phyloP scores from a whole-genome alignment of 345 rosid genomes.

The Linum tenue region DNA sequence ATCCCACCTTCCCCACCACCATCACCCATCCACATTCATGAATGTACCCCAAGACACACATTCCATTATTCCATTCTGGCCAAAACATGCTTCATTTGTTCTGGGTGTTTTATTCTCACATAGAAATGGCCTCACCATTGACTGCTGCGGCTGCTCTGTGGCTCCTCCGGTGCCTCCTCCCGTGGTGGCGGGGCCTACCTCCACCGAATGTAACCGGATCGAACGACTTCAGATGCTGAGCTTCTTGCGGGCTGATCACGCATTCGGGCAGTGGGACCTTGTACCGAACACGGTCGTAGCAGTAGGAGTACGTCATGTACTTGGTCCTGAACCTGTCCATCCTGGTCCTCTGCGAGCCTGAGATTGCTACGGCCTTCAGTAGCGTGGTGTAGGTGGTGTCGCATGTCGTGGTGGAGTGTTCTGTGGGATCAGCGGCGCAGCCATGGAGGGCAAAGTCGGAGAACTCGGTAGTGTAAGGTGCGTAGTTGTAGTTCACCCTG shows the following conservation, averaged over 20 bases:
- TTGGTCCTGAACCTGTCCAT: slow-evolving; percentile 65
- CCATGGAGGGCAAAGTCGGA: slow-evolving; percentile 74
- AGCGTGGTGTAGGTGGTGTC: slow-evolving; percentile 28
- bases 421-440: slow-evolving; percentile 74
- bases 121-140: background rate
- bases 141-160: slow-evolving; percentile 15
- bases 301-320: slow-evolving; percentile 84
- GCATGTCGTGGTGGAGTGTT: slow-evolving; percentile 41
- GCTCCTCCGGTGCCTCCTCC: slow-evolving; percentile 23
- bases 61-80: background rate
- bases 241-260: slow-evolving; percentile 47
- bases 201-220: slow-evolving; percentile 83
- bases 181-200: slow-evolving; percentile 14
- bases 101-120: background rate
- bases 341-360: slow-evolving; percentile 36
- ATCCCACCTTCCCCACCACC: background rate
- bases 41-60: background rate
- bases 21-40: background rate
- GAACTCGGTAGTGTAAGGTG: slow-evolving; percentile 60
- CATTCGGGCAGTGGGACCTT: slow-evolving; percentile 61
- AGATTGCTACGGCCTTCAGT: slow-evolving; percentile 29
- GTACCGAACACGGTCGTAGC: slow-evolving; percentile 77
- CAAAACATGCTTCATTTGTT: background rate
- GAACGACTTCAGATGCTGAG: slow-evolving; percentile 41
- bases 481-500: slow-evolving; percentile 86